Conservation (phyloP, 2,329 filamentous ascomycete species). For the Fusarium metavorans region DNA sequence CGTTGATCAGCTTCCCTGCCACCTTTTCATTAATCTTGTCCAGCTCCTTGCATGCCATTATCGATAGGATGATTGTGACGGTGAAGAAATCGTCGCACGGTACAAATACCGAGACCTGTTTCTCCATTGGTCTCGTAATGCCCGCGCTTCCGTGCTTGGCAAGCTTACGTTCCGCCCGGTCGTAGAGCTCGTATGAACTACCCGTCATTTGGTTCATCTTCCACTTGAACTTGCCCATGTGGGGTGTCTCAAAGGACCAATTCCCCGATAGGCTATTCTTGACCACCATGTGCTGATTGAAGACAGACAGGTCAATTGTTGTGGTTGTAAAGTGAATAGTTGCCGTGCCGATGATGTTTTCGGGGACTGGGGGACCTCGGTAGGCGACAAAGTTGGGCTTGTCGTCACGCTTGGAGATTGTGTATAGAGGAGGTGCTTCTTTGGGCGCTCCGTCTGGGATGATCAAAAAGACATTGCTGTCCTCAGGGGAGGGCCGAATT, state of each 20-base stretch:
- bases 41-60: slow-evolving; percentile 23
- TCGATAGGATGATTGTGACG: slow-evolving; percentile 38
- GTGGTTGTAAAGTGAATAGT: slow-evolving; percentile 32
- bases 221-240: slow-evolving; percentile 45
- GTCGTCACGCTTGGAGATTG: slow-evolving; percentile 20
- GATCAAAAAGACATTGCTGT: slow-evolving; percentile 21
- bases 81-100: slow-evolving; percentile 39
- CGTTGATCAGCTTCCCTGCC: slow-evolving; percentile 7
- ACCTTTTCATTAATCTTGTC: slow-evolving; percentile 20
- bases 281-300: slow-evolving; percentile 35
- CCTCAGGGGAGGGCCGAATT: slow-evolving; percentile 15
- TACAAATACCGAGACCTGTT: slow-evolving; percentile 35
- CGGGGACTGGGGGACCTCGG: slow-evolving; percentile 23
- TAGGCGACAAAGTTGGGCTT: slow-evolving; percentile 32
- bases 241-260: slow-evolving; percentile 28
- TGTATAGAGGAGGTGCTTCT: slow-evolving; percentile 36
- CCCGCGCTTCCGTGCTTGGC: slow-evolving; percentile 38
- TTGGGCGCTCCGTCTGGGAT: slow-evolving; percentile 23
- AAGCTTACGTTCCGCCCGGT: slow-evolving; percentile 27
- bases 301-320: slow-evolving; percentile 32
- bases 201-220: slow-evolving; percentile 37
- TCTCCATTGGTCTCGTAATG: slow-evolving; percentile 21
- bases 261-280: slow-evolving; percentile 32
- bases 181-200: slow-evolving; percentile 29
- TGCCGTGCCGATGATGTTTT: slow-evolving; percentile 33